Evolutionary conservation across 768 basidiomycete species (phyloP), one percentile per base, ranked within the genome.

Genomic region (Serendipita sp.): DNA sequence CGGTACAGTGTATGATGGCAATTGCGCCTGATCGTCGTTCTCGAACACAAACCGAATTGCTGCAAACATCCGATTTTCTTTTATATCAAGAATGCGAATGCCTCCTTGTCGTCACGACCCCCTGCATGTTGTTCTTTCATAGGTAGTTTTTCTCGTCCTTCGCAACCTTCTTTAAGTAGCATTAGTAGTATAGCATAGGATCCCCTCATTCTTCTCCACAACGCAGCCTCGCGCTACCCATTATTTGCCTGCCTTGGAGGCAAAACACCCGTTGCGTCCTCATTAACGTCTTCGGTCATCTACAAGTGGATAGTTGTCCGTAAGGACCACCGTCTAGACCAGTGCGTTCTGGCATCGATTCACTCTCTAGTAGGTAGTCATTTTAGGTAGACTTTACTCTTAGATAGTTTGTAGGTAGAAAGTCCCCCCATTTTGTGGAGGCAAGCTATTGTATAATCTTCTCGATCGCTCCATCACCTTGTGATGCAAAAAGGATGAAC

Each of bases 1-100:
- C 86, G 92, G 52, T 99, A 98, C 71, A 85, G 85, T 68, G 91
- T 98, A 56, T 95, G 77, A 76, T n/a, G 41, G 16, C 44, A 16
- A 47, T 60, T 34, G 4, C 11, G 16, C 4, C 18, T 28, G 30
- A 10, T 60, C 11, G 2, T 28, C n/a, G 23, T 30, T 65, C 64
- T 54, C 64, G 30, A 51, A 13, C 41, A 13, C 41, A 13, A 41
- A 41, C 41, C 41, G 41, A 41, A 23, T 23, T 23, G 23, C 23
- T 23, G 23, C 23, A 23, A 41, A 41, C 41, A 13, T 7, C 41
- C 46, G 30, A n/a, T 35, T 23, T 36, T 51, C 48, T 54, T 64
- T 44, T 13, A 45, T 51, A 48, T 54, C 64, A 48, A 30, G 46
- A 36, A 45, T 36, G 64, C 64, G 51, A 48, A 36, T 30, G 64